Percentiles rank a stretch among this genome's conserved stretches.
Evolutionary conservation across 2,329 filamentous ascomycete genomes (phyloP).

Genomic region (Talaromyces sp.): DNA sequence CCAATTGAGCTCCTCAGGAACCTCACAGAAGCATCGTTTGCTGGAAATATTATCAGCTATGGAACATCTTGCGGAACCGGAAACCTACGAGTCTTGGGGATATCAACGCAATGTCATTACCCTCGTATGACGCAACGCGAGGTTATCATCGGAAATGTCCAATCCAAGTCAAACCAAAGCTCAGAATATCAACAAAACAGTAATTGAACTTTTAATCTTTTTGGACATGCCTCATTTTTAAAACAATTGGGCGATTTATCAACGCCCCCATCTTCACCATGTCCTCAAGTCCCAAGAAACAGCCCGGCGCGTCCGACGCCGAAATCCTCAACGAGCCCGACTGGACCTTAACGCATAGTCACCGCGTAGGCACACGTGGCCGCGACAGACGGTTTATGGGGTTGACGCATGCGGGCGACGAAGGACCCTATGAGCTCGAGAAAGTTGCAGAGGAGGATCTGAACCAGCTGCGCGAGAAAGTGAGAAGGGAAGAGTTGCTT

Average conservation of each 20-base stretch:
- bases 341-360: not conserved
- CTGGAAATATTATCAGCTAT: no score
- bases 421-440: not conserved
- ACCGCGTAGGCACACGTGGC: not conserved
- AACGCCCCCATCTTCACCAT: not conserved
- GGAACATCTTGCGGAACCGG: not conserved
- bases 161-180: not conserved
- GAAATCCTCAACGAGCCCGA: slow-evolving; percentile 5
- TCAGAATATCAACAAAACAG: not conserved
- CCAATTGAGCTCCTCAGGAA: no score
- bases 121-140: not conserved
- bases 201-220: not conserved
- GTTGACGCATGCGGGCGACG: not conserved
- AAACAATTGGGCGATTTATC: not conserved
- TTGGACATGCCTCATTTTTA: not conserved
- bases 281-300: not conserved
- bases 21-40: no score
- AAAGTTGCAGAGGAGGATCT: not conserved
- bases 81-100: not conserved
- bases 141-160: not conserved
- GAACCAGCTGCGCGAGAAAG: not conserved
- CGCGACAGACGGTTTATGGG: not conserved
- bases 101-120: not conserved
- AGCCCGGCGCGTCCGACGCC: not conserved
- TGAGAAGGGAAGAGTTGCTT: not conserved